These are phyloP conservation scores for Flaveria bidentis DNA, from an alignment of 129 eudicot species.

Conservation along the genomic window DNA sequence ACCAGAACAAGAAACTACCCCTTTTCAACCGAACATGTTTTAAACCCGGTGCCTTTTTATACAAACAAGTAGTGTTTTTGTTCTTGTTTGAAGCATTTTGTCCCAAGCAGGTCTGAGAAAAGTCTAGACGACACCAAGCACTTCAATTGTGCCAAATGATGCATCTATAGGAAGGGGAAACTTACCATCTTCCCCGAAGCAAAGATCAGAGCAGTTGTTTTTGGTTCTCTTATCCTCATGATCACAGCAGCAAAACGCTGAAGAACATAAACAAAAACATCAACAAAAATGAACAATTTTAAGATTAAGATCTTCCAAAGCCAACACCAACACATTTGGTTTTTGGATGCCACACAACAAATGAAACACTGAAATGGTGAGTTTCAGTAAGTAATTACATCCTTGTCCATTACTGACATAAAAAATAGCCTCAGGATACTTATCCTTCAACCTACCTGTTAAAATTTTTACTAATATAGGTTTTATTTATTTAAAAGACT, in stretches of 20 bases:
- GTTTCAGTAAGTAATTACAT: neutral
- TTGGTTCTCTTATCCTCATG: constrained; percentile 94
- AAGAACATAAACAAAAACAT: constrained; percentile 14
- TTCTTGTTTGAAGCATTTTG: neutral
- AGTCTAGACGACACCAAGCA: neutral
- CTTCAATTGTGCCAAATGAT: neutral
- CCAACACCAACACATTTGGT: neutral
- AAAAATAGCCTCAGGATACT: neutral
- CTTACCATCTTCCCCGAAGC: constrained; percentile 96
- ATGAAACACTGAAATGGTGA: neutral
- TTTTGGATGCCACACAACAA: neutral
- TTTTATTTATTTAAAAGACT: neutral
- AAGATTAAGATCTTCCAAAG: neutral
- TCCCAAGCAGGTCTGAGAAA: neutral
- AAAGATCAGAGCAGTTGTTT: constrained; percentile 84
- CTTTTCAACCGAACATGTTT: neutral
- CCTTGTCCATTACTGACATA: neutral
- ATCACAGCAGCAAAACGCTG: constrained; percentile 99
- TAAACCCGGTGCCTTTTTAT: neutral
- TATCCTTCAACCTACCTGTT: neutral
- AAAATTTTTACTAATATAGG: neutral
- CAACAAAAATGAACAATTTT: neutral
- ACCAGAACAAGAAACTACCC: neutral
- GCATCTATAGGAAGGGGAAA: neutral
- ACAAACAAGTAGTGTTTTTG: neutral